Base-by-base conservation (phyloP, 805 yeast species). In the Candida wancherniae region DNA sequence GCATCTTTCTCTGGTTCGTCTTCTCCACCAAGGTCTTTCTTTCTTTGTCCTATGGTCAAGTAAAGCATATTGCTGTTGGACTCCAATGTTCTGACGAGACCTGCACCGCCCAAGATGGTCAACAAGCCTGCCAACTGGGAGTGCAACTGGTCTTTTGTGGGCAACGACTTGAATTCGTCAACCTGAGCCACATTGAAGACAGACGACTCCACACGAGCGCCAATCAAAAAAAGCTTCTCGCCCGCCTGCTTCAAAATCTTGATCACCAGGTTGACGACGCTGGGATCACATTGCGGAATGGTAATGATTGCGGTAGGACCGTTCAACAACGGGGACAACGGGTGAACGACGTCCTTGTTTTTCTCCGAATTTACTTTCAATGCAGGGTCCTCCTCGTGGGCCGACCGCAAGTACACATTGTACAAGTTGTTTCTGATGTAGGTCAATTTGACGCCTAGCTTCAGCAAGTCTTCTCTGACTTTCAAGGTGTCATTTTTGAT, bases 231-330 rank as follows among this genome's bases (percentile, higher is more conserved):
- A 44, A 92, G 63, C 53, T 77, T 77, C 48, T 86, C 95, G 48
- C 75, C 76, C 24, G 80, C 73, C 24, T 67, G 55, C 44, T 76
- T 79, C 28, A 87, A 52, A 17, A 76, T 53, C 48, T 74, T 80
- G 46, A 84, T 58, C 4, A 84, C 74, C 32, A 67, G 64, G 17
- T 73, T 73, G 8, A 88, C 84, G 13, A 64, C 61, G 10, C 60
- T 47, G n/a, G 97, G 96, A 42, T 86, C 80, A 20, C 82, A 65
- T 38, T 71, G 75, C 25, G 74, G 74, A 37, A 86, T 71, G 13
- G 82, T 56, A 34, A 90, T 75, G 7, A 84, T 69, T 1, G 94
- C 94, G 3, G 95, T 80, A 15, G 97, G 96, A 6, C 97, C 97
- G 38, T 63, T 63, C 37, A 92, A 69, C 32, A 87, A 64, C 7